A percentile compares a stretch with the other conserved stretches of the same genome.
phyloP scores from a whole-genome alignment of 306 rosid species.

The Cucurbita pepo region DNA sequence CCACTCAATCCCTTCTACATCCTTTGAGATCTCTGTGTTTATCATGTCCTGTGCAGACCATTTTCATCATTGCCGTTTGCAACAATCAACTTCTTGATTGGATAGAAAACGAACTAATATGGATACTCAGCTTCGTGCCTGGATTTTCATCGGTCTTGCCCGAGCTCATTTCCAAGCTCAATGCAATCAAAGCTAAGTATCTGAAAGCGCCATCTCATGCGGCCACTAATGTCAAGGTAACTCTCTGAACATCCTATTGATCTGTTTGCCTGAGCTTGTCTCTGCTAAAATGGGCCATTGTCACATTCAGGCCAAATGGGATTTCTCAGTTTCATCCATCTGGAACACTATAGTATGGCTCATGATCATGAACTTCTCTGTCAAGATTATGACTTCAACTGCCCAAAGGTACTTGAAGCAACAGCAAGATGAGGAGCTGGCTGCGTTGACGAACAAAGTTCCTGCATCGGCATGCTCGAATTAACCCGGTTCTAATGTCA shows the following conservation, averaged over 20 bases:
- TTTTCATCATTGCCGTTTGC: conserved; percentile 82
- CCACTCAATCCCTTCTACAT: too few relatives aligned
- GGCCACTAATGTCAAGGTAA: conserved; percentile 49
- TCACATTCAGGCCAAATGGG: conserved; percentile 62
- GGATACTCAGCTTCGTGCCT: conserved; percentile 77
- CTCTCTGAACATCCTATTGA: not conserved
- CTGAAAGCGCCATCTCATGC: conserved; percentile 36
- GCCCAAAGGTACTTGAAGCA: conserved; percentile 69
- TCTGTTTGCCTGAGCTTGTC: not conserved
- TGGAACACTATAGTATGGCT: conserved; percentile 96
- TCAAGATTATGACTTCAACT: conserved; percentile 79
- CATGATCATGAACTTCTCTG: conserved; percentile 80
- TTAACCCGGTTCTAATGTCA: not conserved
- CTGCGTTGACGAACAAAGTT: conserved; percentile 18
- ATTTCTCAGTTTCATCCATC: conserved; percentile 58
- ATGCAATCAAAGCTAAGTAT: conserved; percentile 62
- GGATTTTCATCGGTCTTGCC: conserved; percentile 60
- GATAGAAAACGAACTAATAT: conserved; percentile 79
- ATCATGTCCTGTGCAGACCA: conserved; percentile 34
- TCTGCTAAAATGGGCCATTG: not conserved
- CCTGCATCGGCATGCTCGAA: not conserved
- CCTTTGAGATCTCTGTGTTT: not conserved
- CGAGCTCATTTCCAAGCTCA: conserved; percentile 34
- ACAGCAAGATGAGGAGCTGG: conserved; percentile 49
- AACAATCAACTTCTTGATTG: conserved; percentile 92